Conservation (phyloP, 805 yeast genomes). For the Danielia reshetovae region DNA sequence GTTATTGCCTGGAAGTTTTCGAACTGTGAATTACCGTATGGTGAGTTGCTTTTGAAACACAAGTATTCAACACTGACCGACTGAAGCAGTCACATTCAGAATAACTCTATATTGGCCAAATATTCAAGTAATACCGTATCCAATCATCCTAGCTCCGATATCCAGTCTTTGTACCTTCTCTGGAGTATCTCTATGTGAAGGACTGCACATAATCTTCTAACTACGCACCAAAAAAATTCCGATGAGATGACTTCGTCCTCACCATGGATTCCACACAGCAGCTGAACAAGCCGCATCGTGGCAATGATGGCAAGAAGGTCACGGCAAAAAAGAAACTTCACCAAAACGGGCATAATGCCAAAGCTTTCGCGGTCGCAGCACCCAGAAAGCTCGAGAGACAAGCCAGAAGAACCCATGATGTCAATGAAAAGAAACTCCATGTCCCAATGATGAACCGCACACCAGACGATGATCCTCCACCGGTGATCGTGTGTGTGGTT, state of each 20-base stretch:
- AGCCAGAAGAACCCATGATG: conserved; percentile 82
- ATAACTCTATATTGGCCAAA: too few relatives aligned
- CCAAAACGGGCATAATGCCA: conserved; percentile 62
- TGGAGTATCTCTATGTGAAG: too few relatives aligned
- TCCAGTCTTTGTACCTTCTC: too few relatives aligned
- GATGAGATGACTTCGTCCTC: conserved; percentile 7
- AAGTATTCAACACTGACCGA: too few relatives aligned
- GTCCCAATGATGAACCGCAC: conserved; percentile 98
- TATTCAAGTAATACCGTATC: too few relatives aligned
- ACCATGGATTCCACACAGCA: conserved; percentile 35
- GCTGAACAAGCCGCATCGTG: conserved; percentile 80
- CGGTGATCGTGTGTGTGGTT: conserved; percentile 91
- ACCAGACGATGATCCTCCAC: conserved; percentile 97
- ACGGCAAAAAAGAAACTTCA: conserved; percentile 85
- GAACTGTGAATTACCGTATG: too few relatives aligned
- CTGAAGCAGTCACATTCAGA: too few relatives aligned
- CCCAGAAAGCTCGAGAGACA: conserved; percentile 83
- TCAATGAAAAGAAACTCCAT: conserved; percentile 78
- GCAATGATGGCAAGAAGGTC: conserved; percentile 38
- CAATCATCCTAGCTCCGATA: too few relatives aligned
- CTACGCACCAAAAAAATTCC: conserved; percentile 4
- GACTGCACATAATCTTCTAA: too few relatives aligned
- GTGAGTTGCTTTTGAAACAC: too few relatives aligned
- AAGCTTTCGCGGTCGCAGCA: conserved; percentile 44
- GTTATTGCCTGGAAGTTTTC: too few relatives aligned